phyloP scores from a whole-genome alignment of 140 eudicot species.

The Bidens hawaiensis region DNA sequence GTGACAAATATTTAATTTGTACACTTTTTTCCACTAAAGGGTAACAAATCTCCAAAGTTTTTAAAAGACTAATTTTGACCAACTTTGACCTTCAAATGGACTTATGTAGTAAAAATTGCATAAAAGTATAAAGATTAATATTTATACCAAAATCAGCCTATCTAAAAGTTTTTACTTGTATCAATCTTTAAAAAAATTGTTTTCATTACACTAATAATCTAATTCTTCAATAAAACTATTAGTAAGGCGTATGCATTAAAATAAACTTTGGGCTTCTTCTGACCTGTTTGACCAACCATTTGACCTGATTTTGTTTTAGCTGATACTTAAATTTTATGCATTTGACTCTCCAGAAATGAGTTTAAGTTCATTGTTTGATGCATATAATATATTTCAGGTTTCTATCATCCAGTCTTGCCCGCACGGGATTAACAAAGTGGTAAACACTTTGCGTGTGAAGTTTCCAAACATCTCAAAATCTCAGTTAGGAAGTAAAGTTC shows the following conservation, averaged over 20 bases:
- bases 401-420: conserved; percentile 65
- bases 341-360: neutral
- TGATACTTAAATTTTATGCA: neutral
- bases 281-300: neutral
- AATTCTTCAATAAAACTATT: neutral
- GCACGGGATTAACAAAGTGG: conserved; percentile 57
- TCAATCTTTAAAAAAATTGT: neutral
- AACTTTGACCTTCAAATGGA: no score
- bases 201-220: neutral
- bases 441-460: conserved; percentile 46
- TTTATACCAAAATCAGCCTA: neutral
- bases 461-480: conserved; percentile 56
- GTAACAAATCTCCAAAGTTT: neutral
- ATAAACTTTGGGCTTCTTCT: neutral
- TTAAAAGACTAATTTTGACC: no score
- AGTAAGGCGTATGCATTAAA: neutral
- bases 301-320: neutral
- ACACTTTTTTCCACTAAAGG: neutral
- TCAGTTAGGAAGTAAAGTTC: conserved; percentile 65
- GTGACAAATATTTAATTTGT: neutral
- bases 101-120: no score
- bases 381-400: conserved; percentile 42
- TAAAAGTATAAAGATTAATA: neutral
- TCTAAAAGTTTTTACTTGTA: no score
- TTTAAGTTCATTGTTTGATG: no score